Evolutionary conservation across 306 rosid genomes (phyloP).

Genomic region (Castanea mollissima): DNA sequence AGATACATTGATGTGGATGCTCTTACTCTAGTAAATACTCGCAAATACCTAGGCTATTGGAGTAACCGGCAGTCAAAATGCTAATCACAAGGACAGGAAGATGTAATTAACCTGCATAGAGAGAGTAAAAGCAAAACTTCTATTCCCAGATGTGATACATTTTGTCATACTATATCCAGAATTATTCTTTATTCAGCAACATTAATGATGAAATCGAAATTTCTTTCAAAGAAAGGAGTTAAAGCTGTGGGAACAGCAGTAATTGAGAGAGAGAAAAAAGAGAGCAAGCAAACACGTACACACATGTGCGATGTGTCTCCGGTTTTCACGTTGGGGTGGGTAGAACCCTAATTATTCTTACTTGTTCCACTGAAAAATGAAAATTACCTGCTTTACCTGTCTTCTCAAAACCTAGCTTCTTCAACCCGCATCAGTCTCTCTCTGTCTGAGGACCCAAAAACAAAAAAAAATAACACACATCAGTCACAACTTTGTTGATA

Average conservation of each 20-base stretch:
- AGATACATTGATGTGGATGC: no score
- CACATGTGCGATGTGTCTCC: slow-evolving; percentile 31
- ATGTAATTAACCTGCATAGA: no score
- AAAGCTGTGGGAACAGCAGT: slow-evolving; percentile 16
- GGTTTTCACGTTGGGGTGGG: slow-evolving; percentile 54
- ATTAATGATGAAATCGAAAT: slow-evolving; percentile 16
- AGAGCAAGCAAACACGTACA: slow-evolving; percentile 29
- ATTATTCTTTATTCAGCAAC: slow-evolving; percentile 18
- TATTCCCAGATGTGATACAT: background rate
- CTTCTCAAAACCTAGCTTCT: slow-evolving; percentile 29
- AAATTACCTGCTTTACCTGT: slow-evolving; percentile 38
- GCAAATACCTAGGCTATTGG: no score
- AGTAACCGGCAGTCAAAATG: no score
- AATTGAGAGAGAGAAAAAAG: slow-evolving; percentile 15
- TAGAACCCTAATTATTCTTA: slow-evolving; percentile 56
- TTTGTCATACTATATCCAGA: slow-evolving; percentile 17
- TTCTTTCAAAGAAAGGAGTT: slow-evolving; percentile 6
- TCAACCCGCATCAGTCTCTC: slow-evolving; percentile 30
- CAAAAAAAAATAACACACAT: slow-evolving; percentile 1
- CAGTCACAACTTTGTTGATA: slow-evolving; percentile 35
- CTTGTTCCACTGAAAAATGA: slow-evolving; percentile 34
- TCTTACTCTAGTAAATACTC: no score
- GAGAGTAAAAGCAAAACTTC: no score
- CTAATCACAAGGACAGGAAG: no score
- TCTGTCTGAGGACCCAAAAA: background rate